Conservation (phyloP, 495 filamentous ascomycete species). For the Penicillium cosmopolitanum region DNA sequence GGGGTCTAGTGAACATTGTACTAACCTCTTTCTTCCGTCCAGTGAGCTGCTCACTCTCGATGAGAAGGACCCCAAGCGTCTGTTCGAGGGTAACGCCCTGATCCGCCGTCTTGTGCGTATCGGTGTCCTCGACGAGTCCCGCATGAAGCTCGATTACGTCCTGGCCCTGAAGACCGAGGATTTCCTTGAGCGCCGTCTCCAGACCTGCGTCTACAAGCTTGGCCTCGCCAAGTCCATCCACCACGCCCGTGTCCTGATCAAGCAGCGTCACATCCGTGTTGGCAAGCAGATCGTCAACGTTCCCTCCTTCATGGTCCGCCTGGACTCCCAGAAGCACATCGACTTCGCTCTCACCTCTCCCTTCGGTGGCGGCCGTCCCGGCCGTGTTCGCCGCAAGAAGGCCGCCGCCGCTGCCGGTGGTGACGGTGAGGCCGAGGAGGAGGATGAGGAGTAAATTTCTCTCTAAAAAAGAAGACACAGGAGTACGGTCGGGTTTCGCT, state of each 20-base stretch:
- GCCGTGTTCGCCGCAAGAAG: constrained; percentile 99
- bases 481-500: constrained; percentile 51
- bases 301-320: constrained; percentile 97
- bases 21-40: constrained; percentile 20
- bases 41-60: constrained; percentile 99
- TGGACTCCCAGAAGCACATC: constrained; percentile 99
- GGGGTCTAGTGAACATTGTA: neutral
- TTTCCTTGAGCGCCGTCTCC: constrained; percentile 98
- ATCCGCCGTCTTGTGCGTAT: constrained; percentile 99
- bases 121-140: constrained; percentile 98
- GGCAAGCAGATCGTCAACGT: constrained; percentile 99
- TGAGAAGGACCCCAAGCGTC: constrained; percentile 99
- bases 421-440: constrained; percentile 82
- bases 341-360: constrained; percentile 97
- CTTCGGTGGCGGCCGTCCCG: constrained; percentile 94
- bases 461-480: constrained; percentile 32
- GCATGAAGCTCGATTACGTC: constrained; percentile 99
- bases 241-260: constrained; percentile 99
- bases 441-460: constrained; percentile 76
- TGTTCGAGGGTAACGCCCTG: constrained; percentile 99
- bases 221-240: constrained; percentile 99
- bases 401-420: constrained; percentile 90
- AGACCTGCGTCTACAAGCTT: constrained; percentile 99
- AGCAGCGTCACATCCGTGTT: constrained; percentile 98
- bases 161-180: constrained; percentile 97